A percentile compares a stretch with the other conserved stretches of the same genome.
These are phyloP conservation scores for Nemania abortiva DNA, from an alignment of 2,329 filamentous ascomycete species.

Conservation along the genomic window DNA sequence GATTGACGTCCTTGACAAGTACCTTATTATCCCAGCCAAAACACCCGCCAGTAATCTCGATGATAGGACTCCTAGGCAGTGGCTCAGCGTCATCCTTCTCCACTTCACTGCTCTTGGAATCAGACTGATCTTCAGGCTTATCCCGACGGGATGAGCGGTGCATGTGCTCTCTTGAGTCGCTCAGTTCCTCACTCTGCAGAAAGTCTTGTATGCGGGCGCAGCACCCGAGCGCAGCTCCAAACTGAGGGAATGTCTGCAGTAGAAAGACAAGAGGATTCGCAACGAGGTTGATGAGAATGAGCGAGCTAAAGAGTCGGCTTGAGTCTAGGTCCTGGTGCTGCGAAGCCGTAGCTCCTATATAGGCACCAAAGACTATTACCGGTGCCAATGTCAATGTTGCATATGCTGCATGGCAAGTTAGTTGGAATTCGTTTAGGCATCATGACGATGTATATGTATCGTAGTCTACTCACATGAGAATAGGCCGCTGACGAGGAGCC, in stretches of 20 bases:
- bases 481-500: slow-evolving; percentile 26
- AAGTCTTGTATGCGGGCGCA: slow-evolving; percentile 39
- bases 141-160: not conserved
- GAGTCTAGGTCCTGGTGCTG: slow-evolving; percentile 30
- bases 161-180: slow-evolving; percentile 30
- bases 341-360: slow-evolving; percentile 34
- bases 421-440: not conserved
- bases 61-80: not conserved
- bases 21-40: slow-evolving; percentile 32
- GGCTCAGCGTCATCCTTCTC: slow-evolving; percentile 1
- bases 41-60: slow-evolving; percentile 25
- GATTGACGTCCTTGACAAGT: slow-evolving; percentile 39
- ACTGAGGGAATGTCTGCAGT: slow-evolving; percentile 34
- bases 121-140: not conserved
- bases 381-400: slow-evolving; percentile 36
- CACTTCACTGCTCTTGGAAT: not conserved
- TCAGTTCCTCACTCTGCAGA: slow-evolving; percentile 33
- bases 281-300: slow-evolving; percentile 40
- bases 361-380: slow-evolving; percentile 37
- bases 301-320: slow-evolving; percentile 38
- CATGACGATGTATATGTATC: no score
- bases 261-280: slow-evolving; percentile 35
- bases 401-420: slow-evolving; percentile 28
- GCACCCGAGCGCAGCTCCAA: slow-evolving; percentile 40
- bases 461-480: slow-evolving; percentile 27